Conservation (phyloP, 129 eudicot genomes). For the Flaveria ramosissima region DNA sequence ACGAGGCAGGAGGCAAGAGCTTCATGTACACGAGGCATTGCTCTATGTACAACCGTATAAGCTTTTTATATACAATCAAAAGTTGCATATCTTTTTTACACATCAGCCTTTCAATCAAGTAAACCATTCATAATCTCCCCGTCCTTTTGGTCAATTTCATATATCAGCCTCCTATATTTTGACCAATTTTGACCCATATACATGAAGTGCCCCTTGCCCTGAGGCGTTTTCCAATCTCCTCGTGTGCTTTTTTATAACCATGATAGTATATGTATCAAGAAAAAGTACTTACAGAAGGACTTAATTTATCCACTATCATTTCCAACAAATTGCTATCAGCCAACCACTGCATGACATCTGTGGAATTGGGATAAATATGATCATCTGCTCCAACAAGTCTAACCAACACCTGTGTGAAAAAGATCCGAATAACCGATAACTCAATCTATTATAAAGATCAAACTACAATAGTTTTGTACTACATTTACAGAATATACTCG, state of each 20-base stretch:
- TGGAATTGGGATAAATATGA: constrained; percentile 68
- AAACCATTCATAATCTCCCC: neutral
- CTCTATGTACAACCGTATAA: too few relatives aligned
- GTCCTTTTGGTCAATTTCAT: neutral
- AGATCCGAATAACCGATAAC: constrained; percentile 15
- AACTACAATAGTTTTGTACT: constrained; percentile 1
- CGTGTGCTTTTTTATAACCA: neutral
- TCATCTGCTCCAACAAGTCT: constrained; percentile 92
- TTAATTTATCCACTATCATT: constrained; percentile 91
- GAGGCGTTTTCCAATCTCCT: neutral
- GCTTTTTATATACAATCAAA: neutral
- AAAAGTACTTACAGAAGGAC: constrained; percentile 59
- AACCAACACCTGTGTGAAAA: constrained; percentile 64
- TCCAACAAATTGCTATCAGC: constrained; percentile 82
- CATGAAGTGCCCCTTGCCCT: neutral
- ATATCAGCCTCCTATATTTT: neutral
- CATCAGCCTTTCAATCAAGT: neutral
- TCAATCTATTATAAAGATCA: constrained; percentile 8
- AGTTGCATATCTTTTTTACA: neutral
- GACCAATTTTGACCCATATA: neutral
- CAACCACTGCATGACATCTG: constrained; percentile 91
- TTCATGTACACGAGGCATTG: too few relatives aligned
- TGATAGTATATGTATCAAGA: neutral
- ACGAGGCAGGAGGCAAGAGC: too few relatives aligned
- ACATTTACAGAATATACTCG: neutral